phyloP scores from a whole-genome alignment of 176 grass and related monocot genomes.

The Dactylis glomerata region DNA sequence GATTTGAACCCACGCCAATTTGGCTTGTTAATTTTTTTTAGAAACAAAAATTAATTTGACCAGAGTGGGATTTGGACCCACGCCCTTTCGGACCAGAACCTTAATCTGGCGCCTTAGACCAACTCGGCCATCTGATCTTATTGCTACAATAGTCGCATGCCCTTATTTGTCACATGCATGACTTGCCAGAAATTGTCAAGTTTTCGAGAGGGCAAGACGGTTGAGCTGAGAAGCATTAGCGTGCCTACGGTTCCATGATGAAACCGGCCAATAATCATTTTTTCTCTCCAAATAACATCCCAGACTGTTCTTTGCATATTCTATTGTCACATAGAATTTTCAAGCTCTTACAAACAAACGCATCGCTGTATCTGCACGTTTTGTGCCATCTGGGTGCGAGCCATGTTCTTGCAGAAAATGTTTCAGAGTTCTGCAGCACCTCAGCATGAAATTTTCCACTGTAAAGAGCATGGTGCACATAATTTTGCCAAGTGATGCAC shows the following conservation, averaged over 20 bases:
- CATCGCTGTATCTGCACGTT: background rate
- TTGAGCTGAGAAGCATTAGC: background rate
- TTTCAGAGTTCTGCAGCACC: background rate
- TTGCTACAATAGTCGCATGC: too few relatives aligned
- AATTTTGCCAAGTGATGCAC: background rate
- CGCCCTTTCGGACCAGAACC: constrained; percentile 68
- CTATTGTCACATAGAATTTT: background rate
- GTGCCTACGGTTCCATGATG: background rate
- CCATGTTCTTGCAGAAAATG: background rate
- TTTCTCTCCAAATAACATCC: background rate
- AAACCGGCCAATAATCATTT: background rate
- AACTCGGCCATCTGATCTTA: constrained; percentile 60
- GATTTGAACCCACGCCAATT: background rate
- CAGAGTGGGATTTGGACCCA: background rate
- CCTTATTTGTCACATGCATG: too few relatives aligned
- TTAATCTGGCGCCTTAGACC: constrained; percentile 88
- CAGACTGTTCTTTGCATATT: background rate
- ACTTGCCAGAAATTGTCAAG: too few relatives aligned
- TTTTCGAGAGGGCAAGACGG: too few relatives aligned
- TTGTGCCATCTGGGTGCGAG: background rate
- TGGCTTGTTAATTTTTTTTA: background rate
- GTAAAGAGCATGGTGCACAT: background rate
- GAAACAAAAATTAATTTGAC: too few relatives aligned
- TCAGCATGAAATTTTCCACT: background rate
- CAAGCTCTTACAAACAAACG: background rate